Evolutionary conservation across 495 filamentous ascomycete genomes (phyloP), one percentile per base, ranked within the genome.

Genomic region (Diplogelasinospora grovesii): DNA sequence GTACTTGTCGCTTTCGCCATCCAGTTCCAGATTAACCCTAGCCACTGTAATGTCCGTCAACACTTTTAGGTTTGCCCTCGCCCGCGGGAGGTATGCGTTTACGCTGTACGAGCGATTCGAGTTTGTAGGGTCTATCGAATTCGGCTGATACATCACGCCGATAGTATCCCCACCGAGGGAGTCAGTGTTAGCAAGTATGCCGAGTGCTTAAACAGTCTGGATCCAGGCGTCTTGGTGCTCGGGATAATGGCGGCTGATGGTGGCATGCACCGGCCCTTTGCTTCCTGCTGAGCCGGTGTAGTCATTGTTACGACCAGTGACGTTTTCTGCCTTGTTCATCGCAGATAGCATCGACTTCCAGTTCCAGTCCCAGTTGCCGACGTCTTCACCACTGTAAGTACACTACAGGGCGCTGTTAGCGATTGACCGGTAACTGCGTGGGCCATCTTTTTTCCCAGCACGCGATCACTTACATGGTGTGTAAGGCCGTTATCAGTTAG

Each of bases 71-170:
- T 53, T 53, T 5, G 16, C 22, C 4, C 44, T 44, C 1, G 53
- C 46, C 18, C 28, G 13, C 8, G 50, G 46, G 14, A 57, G 37
- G 22, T 57, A 57, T 8, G 24, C 32, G 33, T 44, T 50, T 26
- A 57, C 50, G 24, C 38, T 39, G 52, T 70, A 66, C 5, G 63
- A 65, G 24, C 65, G 44, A 16, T 44, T 60, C n/a, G n/a, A n/a
- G n/a, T n/a, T n/a, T n/a, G n/a, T 46, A 9, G 33, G 11, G 21
- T 59, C 47, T 34, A 68, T 63, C 44, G 59, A 65, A 31, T 40
- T 61, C 14, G 64, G 53, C 37, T 59, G 55, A 22, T 40, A 59
- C 49, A 51, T 54, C 21, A 56, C 55, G n/a, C 66, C 66, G 14
- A 64, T 21, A n/a, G n/a, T n/a, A n/a, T n/a, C n/a, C n/a, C n/a